Conservation (phyloP, 2,329 filamentous ascomycete species). For the Phaeosphaeria sp. region DNA sequence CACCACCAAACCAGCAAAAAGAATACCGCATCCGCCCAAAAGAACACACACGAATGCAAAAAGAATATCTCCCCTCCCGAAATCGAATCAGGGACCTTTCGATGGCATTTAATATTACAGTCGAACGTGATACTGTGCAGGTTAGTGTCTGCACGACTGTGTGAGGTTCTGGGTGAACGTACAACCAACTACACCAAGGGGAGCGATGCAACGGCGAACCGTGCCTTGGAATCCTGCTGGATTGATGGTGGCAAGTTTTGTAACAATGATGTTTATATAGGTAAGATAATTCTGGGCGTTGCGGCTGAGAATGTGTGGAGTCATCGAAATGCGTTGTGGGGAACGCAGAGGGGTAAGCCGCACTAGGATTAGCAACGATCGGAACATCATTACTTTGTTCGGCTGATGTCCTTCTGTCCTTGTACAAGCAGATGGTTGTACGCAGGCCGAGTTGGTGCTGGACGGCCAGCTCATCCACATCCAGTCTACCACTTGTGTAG, state of each 20-base stretch:
- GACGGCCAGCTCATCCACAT: too few relatives aligned
- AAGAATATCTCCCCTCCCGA: constrained; percentile 42
- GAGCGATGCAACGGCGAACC: constrained; percentile 21
- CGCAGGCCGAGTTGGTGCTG: too few relatives aligned
- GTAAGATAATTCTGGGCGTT: too few relatives aligned
- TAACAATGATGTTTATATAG: too few relatives aligned
- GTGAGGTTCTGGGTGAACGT: background rate
- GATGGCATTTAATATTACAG: constrained; percentile 43
- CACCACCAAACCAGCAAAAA: too few relatives aligned
- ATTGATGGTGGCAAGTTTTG: constrained; percentile 17
- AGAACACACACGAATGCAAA: background rate
- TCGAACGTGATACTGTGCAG: constrained; percentile 40
- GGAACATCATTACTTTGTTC: too few relatives aligned
- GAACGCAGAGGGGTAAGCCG: background rate
- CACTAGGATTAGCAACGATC: background rate
- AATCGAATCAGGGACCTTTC: constrained; percentile 43
- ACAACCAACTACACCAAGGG: constrained; percentile 44
- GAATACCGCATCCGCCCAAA: background rate
- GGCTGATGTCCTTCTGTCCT: background rate
- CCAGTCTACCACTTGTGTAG: too few relatives aligned
- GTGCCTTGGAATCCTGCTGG: constrained; percentile 27
- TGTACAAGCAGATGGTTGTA: too few relatives aligned
- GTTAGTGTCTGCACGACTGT: constrained; percentile 1
- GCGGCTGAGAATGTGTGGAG: too few relatives aligned
- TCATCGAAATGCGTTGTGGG: background rate